Conservation (phyloP, 2,329 filamentous ascomycete genomes). For the Diatrype stigma region DNA sequence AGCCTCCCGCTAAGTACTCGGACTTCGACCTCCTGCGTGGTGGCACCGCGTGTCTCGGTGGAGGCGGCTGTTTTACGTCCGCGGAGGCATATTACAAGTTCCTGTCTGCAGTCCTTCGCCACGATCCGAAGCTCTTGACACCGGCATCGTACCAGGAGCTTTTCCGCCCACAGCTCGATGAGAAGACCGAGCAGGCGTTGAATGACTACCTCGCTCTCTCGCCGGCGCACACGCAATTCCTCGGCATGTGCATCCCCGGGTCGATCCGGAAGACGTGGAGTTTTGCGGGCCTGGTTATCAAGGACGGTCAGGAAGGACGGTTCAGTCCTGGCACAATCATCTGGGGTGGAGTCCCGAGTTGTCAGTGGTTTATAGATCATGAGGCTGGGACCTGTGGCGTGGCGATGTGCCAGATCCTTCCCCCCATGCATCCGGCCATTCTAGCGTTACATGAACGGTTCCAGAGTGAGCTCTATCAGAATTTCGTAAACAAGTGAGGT, state of each 20-base stretch:
- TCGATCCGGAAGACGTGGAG: constrained; percentile 19
- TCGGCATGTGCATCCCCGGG: constrained; percentile 15
- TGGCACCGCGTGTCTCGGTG: constrained; percentile 17
- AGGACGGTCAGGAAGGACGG: constrained; percentile 16
- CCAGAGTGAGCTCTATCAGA: constrained; percentile 13
- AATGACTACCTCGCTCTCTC: constrained; percentile 16
- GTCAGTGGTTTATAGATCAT: constrained; percentile 23
- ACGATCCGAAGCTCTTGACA: constrained; percentile 15
- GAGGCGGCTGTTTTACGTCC: constrained; percentile 15
- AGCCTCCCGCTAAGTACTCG: constrained; percentile 15
- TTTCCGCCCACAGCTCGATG: constrained; percentile 23
- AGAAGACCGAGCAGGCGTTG: constrained; percentile 15
- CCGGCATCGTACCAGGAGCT: constrained; percentile 18
- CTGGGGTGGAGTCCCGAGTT: constrained; percentile 19
- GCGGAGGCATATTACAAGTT: constrained; percentile 19
- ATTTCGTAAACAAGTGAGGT: too few relatives aligned
- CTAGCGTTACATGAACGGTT: constrained; percentile 18
- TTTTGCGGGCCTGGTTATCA: constrained; percentile 20
- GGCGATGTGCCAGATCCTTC: constrained; percentile 19
- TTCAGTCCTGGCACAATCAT: constrained; percentile 12
- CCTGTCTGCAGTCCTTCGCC: constrained; percentile 18
- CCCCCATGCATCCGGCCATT: constrained; percentile 16
- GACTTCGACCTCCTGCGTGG: constrained; percentile 15
- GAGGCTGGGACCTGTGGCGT: constrained; percentile 18
- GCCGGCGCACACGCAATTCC: constrained; percentile 9